Percentiles rank a stretch among this genome's conserved stretches.
phyloP scores from a whole-genome alignment of 1,284 basidiomycete species.

The Ganoderma leucocontextum region DNA sequence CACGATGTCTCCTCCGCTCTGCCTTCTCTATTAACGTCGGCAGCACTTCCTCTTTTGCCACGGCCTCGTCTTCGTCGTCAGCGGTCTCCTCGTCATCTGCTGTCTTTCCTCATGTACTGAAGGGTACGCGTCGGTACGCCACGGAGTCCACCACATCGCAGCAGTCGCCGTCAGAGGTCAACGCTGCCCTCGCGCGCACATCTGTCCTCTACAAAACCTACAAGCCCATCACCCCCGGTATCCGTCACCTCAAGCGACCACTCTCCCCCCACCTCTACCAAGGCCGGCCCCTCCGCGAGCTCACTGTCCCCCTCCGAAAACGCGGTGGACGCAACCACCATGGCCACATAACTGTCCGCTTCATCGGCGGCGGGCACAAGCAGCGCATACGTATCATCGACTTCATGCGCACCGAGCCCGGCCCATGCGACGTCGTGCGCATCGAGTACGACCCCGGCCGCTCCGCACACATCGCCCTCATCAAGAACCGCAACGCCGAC shows the following conservation, averaged over 20 bases:
- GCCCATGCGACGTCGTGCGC: conserved; percentile 88
- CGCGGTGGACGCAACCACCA: conserved; percentile 88
- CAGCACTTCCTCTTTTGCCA: conserved; percentile 24
- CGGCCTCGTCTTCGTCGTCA: conserved; percentile 23
- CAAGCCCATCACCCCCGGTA: conserved; percentile 87
- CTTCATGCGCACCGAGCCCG: conserved; percentile 81
- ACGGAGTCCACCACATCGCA: conserved; percentile 40
- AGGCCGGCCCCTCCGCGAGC: conserved; percentile 83
- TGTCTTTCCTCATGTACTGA: conserved; percentile 26
- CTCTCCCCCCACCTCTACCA: conserved; percentile 85
- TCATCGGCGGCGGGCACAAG: conserved; percentile 91
- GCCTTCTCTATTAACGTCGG: conserved; percentile 35
- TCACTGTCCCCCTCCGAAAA: conserved; percentile 86
- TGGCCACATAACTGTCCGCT: conserved; percentile 90
- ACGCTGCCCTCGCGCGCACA: conserved; percentile 49
- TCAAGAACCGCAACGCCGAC: conserved; percentile 66
- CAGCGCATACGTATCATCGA: conserved; percentile 90
- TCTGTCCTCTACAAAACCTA: conserved; percentile 84
- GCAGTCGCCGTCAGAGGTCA: conserved; percentile 42
- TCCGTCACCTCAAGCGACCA: conserved; percentile 88
- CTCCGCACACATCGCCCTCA: conserved; percentile 92
- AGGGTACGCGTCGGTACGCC: conserved; percentile 41
- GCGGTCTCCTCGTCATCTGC: conserved; percentile 28
- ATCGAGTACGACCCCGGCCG: conserved; percentile 98
- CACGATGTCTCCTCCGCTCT: conserved; percentile 44